Evolutionary conservation across 2,329 filamentous ascomycete genomes (phyloP), one percentile per base, ranked within the genome.

Genomic region (Fusarium humuli): DNA sequence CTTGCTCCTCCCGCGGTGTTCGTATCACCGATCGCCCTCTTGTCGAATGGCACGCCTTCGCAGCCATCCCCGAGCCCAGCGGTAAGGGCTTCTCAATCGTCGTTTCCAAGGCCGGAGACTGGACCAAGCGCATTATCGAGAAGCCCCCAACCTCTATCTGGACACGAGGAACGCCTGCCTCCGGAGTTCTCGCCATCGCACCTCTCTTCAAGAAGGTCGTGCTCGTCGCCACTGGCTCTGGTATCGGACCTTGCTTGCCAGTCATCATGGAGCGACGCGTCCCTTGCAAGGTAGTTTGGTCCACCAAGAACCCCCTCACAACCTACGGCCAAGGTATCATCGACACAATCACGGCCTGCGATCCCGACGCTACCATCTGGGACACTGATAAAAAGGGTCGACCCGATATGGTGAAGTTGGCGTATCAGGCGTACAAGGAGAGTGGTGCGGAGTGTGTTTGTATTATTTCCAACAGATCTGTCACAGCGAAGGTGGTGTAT

Each of bases 11-110:
- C 1, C 42, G 64, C 3, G 71, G 69, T 9, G 81, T 83, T 32
- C 86, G 88, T 23, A 81, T 92, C n/a, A 85, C 89, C 10, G 84
- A 87, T 54, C 82, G 83, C 7, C 90, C 90, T 0, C 79, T 92
- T 42, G 80, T 83, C 11, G 90, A 93, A 78, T 91, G 89, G 83
- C 91, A 93, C 77, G 85, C 87, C 1, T 93, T 93, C 73, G 91
- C 91, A 29, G 88, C 88, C 0, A 91, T 93, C 55, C 88, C 90
- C 2, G 85, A 88, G 65, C 82, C 85, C 1, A 64, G 41, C 12
- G 69, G 69, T 0, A 78, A 79, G 30, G 88, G 85, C 13, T 92
- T 90, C 79, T 91, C 88, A 0, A 81, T 90, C 23, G 80, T 92
- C 16, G 83, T 92, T 22, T 91, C 89, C 50, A 89, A 88, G 65